A percentile compares a stretch with the other conserved stretches of the same genome.
phyloP scores from a whole-genome alignment of 2,329 filamentous ascomycete species.

The Fusarium hainanense region DNA sequence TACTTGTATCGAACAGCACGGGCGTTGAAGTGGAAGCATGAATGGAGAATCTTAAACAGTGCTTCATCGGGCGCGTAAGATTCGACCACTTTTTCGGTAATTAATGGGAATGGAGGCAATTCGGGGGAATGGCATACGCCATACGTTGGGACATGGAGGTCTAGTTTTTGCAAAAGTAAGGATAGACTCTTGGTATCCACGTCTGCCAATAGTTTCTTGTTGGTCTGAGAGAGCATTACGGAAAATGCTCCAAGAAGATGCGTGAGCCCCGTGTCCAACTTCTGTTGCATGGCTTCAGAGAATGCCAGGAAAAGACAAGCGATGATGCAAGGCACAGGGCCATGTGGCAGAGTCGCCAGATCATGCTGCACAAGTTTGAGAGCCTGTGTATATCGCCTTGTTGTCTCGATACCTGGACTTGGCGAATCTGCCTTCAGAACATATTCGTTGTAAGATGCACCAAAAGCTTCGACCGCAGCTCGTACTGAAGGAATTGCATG shows the following conservation, averaged over 20 bases:
- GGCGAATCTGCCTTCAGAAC: slow-evolving; percentile 1
- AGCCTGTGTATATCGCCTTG: slow-evolving; percentile 22
- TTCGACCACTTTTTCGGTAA: not conserved
- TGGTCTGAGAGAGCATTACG: slow-evolving; percentile 15
- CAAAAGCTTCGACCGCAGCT: slow-evolving; percentile 33
- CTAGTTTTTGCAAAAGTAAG: slow-evolving; percentile 30
- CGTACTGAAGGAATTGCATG: slow-evolving; percentile 30
- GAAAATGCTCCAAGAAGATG: slow-evolving; percentile 30
- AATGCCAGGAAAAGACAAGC: slow-evolving; percentile 34
- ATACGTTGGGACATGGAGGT: slow-evolving; percentile 38
- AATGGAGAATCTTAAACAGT: slow-evolving; percentile 15
- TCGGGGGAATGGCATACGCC: slow-evolving; percentile 17
- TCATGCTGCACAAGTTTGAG: slow-evolving; percentile 31
- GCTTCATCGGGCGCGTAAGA: slow-evolving; percentile 11
- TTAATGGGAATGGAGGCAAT: slow-evolving; percentile 3
- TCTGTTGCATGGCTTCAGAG: slow-evolving; percentile 25
- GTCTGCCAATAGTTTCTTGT: not conserved
- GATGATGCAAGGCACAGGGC: slow-evolving; percentile 24
- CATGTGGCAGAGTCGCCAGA: slow-evolving; percentile 18
- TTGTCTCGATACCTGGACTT: not conserved
- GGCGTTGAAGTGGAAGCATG: slow-evolving; percentile 29
- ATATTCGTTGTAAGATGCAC: slow-evolving; percentile 32
- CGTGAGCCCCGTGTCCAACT: slow-evolving; percentile 6
- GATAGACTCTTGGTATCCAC: slow-evolving; percentile 16
- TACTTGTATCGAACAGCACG: slow-evolving; percentile 31